Evolutionary conservation across 257 asterid species (phyloP), one percentile per base, ranked within the genome.

Genomic region (Ehretia macrophylla): DNA sequence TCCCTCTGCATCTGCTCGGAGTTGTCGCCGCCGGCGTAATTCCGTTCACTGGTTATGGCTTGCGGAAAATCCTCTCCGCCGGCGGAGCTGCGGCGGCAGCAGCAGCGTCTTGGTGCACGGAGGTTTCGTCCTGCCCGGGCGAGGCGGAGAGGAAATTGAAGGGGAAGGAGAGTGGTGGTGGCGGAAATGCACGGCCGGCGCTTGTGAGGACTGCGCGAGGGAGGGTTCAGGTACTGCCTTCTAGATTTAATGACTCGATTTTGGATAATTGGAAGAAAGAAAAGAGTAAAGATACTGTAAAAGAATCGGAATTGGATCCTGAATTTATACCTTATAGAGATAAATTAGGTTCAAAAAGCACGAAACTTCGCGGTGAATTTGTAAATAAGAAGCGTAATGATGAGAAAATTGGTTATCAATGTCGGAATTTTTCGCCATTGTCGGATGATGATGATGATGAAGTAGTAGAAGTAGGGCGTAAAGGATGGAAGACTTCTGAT

Each of bases 181-280:
- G 51, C 23, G 95, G 8, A 42, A 42, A 10, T 10, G 4, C 12
- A 10, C 83, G 88, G 75, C 96, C 97, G 65, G 84, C 97, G n/a
- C 68, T 89, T 23, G 96, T 93, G 79, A 86, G 94, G 73, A 93
- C 96, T 48, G 86, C 96, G 14, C 63, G 99, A 42, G 99, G 99
- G 62, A 83, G 99, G 67, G 95, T 93, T 63, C 97, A 89, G 85
- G 99, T 78, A 63, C 76, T 93, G 64, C 99, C 99, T 5, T 89
- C 99, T 21, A 76, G 88, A 54, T 93, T 86, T 60, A 93, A 87
- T 57, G 99, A 93, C 73, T 93, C 97, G 5, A 68, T 93, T 65
- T 86, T 93, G 2, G 99, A 82, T 64, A 82, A 86, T 60, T 93
- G 99, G 99, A 89, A 86, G 90, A 89, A 89, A 67, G 97, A 93